These are phyloP conservation scores for Ceratocystis ficicola DNA, from an alignment of 2,329 filamentous ascomycete genomes.

Conservation along the genomic window DNA sequence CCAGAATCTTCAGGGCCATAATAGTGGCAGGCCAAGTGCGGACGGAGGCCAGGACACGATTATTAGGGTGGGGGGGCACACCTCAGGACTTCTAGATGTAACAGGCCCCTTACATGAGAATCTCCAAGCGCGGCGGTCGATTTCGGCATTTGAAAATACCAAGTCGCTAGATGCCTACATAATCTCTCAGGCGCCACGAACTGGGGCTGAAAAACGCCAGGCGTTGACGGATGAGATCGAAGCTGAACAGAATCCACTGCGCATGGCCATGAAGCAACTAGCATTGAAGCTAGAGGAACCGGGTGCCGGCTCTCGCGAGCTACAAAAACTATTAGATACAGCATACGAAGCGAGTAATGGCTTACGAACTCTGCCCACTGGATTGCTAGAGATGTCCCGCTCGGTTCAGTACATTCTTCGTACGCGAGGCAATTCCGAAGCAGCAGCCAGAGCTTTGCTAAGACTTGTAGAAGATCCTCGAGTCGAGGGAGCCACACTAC, in stretches of 20 bases:
- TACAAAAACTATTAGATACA: background rate
- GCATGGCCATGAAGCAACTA: slow-evolving; percentile 6
- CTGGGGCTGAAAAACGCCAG: slow-evolving; percentile 8
- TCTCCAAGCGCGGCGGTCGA: background rate
- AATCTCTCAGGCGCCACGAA: background rate
- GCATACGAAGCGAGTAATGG: slow-evolving; percentile 1
- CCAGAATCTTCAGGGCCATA: background rate
- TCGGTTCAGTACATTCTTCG: slow-evolving; percentile 12
- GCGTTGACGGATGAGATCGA: slow-evolving; percentile 5
- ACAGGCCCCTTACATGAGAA: background rate
- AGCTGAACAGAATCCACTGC: slow-evolving; percentile 12
- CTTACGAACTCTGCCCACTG: background rate
- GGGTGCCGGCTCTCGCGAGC: background rate
- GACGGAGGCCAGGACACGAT: background rate
- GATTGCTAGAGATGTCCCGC: slow-evolving; percentile 14
- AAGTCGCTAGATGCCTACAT: slow-evolving; percentile 10
- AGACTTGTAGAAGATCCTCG: slow-evolving; percentile 12
- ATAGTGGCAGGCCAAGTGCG: background rate
- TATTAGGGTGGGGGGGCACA: background rate
- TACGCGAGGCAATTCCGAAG: slow-evolving; percentile 9
- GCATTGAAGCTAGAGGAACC: background rate
- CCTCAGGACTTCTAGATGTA: background rate
- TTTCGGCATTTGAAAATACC: slow-evolving; percentile 10
- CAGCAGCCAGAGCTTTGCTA: slow-evolving; percentile 4
- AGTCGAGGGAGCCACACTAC: slow-evolving; percentile 1